Base-by-base conservation (phyloP, 169 alveolate genomes). In the Cryptosporidium ubiquitum region DNA sequence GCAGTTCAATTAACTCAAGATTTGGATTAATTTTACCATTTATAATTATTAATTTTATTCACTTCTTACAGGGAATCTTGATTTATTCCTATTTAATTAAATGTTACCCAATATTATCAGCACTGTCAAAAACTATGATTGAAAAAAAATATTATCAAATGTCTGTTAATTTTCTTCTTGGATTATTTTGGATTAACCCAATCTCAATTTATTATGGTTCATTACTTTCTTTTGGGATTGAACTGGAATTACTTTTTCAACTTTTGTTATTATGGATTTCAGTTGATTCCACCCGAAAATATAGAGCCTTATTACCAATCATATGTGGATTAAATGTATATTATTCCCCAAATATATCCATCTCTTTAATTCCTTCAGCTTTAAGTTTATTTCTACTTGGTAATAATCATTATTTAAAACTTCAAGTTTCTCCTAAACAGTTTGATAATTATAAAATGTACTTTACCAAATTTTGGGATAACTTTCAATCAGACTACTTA, bases 131-230 rank as follows among this genome's bases (percentile, higher is more conserved):
- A 5, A 29, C 71, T 26, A 29, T 40, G 14, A 35, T 64, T 35
- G 75, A 66, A 23, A 61, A 37, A 23, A 64, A 10, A 3, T 3
- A 18, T 40, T 64, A 64, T 64, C 31, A 58, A 47, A 7, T 58
- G 0, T 23, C 23, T 10, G 61, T 40, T 5, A 44, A 39, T 44
- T 26, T 60, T 5, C 47, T 79, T 0, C 23, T 79, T 26, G 75
- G 55, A 3, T 4, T 42, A 44, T 79, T 58, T 64, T 79, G 73
- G 75, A 58, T 79, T 18, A 79, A 79, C 31, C 89, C 89, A 23
- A 39, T 79, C 14, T 42, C 66, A 12, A 23, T 79, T 14, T 79
- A 79, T 64, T n/a, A 61, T 14, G 18, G 68, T 42, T 58, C 64
- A 40, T 29, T 42, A 9, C 66, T 79, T 33, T 79, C 89, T 31